Conservation (phyloP, 2,329 filamentous ascomycete genomes). For the Rhytidhysteron rufulum region DNA sequence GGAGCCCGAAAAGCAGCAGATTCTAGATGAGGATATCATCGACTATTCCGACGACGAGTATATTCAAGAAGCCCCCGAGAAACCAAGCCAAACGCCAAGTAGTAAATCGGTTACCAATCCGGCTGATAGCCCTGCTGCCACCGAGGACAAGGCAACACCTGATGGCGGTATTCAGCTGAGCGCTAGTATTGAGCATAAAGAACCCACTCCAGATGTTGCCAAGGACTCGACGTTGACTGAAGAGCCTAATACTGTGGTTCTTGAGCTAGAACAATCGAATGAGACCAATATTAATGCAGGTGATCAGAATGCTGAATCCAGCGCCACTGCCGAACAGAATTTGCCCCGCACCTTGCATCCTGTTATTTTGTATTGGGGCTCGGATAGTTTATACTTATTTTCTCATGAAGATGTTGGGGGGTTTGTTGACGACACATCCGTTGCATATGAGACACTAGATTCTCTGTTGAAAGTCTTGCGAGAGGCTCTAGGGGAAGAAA, state of each 20-base stretch:
- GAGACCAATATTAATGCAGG: background rate
- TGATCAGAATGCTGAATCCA: background rate
- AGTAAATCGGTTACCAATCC: conserved; percentile 9
- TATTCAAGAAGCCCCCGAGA: conserved; percentile 8
- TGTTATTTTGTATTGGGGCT: conserved; percentile 48
- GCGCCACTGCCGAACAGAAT: background rate
- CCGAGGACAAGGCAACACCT: background rate
- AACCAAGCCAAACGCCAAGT: conserved; percentile 12
- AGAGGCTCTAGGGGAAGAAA: conserved; percentile 50
- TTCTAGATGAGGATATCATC: conserved; percentile 26
- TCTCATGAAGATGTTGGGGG: conserved; percentile 54
- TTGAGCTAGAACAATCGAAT: background rate
- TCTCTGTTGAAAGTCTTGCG: conserved; percentile 57
- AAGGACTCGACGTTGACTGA: too few species aligned
- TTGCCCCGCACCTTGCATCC: conserved; percentile 4
- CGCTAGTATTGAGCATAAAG: background rate
- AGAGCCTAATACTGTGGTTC: background rate
- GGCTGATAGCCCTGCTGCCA: conserved; percentile 2
- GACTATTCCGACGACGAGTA: conserved; percentile 25
- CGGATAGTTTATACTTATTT: conserved; percentile 55
- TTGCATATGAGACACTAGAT: conserved; percentile 51
- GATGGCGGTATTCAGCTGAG: background rate
- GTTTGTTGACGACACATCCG: conserved; percentile 53
- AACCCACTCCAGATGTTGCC: too few species aligned
- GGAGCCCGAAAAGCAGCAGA: conserved; percentile 1